These are phyloP conservation scores for Somion occarium DNA, from an alignment of 1,284 basidiomycete species.

Conservation along the genomic window DNA sequence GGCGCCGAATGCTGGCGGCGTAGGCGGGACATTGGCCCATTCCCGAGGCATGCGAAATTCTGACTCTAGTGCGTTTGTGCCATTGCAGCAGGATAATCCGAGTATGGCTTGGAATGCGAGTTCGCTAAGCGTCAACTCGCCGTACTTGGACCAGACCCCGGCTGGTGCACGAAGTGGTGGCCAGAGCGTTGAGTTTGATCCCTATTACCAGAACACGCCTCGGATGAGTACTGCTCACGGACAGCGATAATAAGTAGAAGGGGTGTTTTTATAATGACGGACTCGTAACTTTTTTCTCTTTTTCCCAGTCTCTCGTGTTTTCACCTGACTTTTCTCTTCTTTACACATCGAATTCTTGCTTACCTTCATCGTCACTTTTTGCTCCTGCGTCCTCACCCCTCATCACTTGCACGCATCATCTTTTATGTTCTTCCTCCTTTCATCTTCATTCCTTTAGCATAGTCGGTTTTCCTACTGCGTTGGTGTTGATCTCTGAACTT, in stretches of 20 bases:
- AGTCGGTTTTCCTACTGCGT: no score
- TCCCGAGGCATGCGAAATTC: slow-evolving; percentile 34
- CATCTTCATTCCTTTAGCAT: no score
- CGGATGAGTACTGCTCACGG: slow-evolving; percentile 8
- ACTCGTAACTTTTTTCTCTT: neutral
- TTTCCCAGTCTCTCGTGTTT: slow-evolving; percentile 2
- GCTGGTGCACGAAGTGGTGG: slow-evolving; percentile 7
- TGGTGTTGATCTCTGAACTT: neutral
- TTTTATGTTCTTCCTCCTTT: neutral
- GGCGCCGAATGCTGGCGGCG: slow-evolving; percentile 22
- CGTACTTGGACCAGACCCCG: slow-evolving; percentile 40
- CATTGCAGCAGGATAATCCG: slow-evolving; percentile 49
- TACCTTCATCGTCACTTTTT: neutral
- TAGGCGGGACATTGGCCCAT: slow-evolving; percentile 16
- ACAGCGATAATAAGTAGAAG: slow-evolving; percentile 8
- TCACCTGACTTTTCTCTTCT: neutral
- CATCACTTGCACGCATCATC: neutral
- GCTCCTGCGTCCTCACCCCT: neutral
- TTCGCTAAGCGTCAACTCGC: slow-evolving; percentile 31
- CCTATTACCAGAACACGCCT: slow-evolving; percentile 15
- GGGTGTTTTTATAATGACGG: slow-evolving; percentile 4
- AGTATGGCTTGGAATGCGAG: slow-evolving; percentile 42
- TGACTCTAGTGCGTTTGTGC: slow-evolving; percentile 56
- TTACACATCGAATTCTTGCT: neutral
- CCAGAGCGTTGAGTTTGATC: slow-evolving; percentile 26